phyloP scores from a whole-genome alignment of 2,329 filamentous ascomycete genomes.

The Trichoderma sp. region DNA sequence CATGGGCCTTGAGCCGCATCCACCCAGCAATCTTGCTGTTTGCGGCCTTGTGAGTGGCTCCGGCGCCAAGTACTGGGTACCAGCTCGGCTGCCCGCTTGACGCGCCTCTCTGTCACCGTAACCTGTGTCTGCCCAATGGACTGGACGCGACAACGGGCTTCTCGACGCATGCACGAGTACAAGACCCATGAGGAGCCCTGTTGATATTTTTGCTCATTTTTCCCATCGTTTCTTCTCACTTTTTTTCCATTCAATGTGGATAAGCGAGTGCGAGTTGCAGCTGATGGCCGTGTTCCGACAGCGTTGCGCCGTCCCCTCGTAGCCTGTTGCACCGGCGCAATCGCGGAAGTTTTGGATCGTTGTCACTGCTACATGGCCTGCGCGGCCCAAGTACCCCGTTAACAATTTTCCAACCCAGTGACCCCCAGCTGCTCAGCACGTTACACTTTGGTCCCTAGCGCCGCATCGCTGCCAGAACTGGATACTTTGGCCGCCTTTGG shows the following conservation, averaged over 20 bases:
- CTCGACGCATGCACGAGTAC: not conserved
- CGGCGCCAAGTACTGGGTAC: slow-evolving; percentile 26
- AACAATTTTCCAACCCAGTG: slow-evolving; percentile 35
- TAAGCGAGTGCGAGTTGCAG: not conserved
- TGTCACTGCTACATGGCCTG: slow-evolving; percentile 30
- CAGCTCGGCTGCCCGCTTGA: slow-evolving; percentile 7
- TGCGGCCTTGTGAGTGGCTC: slow-evolving; percentile 34
- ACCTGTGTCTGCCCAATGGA: not conserved
- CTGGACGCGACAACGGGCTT: not conserved
- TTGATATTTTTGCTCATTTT: not conserved
- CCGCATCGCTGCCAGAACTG: slow-evolving; percentile 18
- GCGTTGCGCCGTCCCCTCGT: not conserved
- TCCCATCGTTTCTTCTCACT: not conserved
- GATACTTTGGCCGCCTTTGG: slow-evolving; percentile 11
- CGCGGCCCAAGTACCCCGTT: slow-evolving; percentile 35
- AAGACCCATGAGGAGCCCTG: not conserved
- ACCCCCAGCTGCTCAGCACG: slow-evolving; percentile 19
- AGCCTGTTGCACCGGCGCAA: slow-evolving; percentile 10
- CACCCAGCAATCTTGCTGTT: slow-evolving; percentile 30
- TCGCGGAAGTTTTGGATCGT: slow-evolving; percentile 30
- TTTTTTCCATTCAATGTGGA: not conserved
- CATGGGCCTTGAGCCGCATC: slow-evolving; percentile 25
- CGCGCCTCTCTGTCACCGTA: not conserved
- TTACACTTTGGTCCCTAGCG: slow-evolving; percentile 13
- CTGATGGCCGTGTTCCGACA: not conserved